Evolutionary conservation across 176 grass and related monocot genomes (phyloP), one percentile per base, ranked within the genome.

Genomic region (Urochloa ruziziensis): DNA sequence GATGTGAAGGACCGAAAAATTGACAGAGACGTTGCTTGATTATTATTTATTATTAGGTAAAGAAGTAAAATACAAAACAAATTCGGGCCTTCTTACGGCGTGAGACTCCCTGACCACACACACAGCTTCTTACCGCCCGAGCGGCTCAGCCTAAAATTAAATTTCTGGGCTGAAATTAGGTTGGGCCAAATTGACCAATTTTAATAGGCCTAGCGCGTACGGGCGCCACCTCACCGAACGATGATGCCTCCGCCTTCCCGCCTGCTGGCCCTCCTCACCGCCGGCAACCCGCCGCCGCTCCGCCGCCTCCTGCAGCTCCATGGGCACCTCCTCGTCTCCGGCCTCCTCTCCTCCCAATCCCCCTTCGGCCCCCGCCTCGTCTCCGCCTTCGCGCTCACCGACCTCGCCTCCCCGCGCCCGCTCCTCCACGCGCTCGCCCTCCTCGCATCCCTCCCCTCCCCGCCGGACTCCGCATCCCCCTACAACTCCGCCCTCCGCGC

Each of bases 381-480:
- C 74, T 58, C 58, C 0, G 80, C 79, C 49, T 62, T 80, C 40
- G 65, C 73, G 8, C 47, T 80, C 84, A 35, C 80, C 29, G 37
- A 78, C 49, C 7, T 65, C 2, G 2, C 73, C 59, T 57, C 51
- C 9, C 73, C 25, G 24, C 56, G 18, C 23, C 64, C 83, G 67
- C 84, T 88, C 64, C 79, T 67, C 79, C 81, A 90, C 74, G 84
- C 85, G 7, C 89, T 87, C 48, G 67, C 80, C 14, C 48, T 86
- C 35, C 84, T 88, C 65, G 29, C 80, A 35, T 67, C 81, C 5
- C 76, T 79, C 10, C 66, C 89, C 9, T 62, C 62, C 10, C 42
- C 68, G 11, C 82, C 67, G 2, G 48, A 36, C 39, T 52, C 66
- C 37, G 46, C 74, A 1, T 51, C 36, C 47, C 19, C 89, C 24